phyloP scores from a whole-genome alignment of 495 filamentous ascomycete species.

The Penicillium samsonianum region DNA sequence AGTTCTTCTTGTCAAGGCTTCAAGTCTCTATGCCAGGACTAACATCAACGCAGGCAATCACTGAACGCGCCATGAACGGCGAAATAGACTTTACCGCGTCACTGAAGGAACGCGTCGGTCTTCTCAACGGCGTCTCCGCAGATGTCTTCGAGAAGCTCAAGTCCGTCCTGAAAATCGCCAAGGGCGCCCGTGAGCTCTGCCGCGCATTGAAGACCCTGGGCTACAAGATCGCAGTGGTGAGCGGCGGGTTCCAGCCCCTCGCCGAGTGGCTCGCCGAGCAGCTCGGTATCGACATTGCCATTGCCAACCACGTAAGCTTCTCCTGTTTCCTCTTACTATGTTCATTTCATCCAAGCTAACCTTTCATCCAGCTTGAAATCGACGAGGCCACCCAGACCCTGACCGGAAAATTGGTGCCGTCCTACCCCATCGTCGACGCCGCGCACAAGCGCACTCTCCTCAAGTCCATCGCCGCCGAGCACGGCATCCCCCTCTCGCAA shows the following conservation, averaged over 20 bases:
- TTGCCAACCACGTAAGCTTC: constrained; percentile 72
- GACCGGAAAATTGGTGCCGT: constrained; percentile 71
- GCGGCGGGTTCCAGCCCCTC: constrained; percentile 87
- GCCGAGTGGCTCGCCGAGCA: constrained; percentile 80
- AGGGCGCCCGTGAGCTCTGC: constrained; percentile 74
- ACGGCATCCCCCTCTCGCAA: constrained; percentile 71
- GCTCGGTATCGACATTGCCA: constrained; percentile 81
- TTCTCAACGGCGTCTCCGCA: constrained; percentile 77
- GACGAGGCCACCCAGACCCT: constrained; percentile 63
- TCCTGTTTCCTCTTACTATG: not conserved
- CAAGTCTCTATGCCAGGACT: not conserved
- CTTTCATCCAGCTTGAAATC: constrained; percentile 59
- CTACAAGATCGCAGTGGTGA: constrained; percentile 83
- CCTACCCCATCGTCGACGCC: constrained; percentile 77
- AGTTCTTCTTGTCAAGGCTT: constrained; percentile 16
- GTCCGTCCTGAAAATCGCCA: constrained; percentile 72
- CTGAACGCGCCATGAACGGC: constrained; percentile 89
- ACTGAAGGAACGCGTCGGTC: constrained; percentile 72
- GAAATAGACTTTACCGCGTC: constrained; percentile 91
- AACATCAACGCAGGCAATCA: constrained; percentile 60
- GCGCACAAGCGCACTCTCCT: constrained; percentile 77
- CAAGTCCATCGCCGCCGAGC: constrained; percentile 70
- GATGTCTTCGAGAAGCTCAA: constrained; percentile 79
- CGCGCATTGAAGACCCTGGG: constrained; percentile 71
- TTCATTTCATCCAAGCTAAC: constrained; percentile 5